phyloP scores from a whole-genome alignment of 2,329 filamentous ascomycete species.

The Pestalotiopsis fici region DNA sequence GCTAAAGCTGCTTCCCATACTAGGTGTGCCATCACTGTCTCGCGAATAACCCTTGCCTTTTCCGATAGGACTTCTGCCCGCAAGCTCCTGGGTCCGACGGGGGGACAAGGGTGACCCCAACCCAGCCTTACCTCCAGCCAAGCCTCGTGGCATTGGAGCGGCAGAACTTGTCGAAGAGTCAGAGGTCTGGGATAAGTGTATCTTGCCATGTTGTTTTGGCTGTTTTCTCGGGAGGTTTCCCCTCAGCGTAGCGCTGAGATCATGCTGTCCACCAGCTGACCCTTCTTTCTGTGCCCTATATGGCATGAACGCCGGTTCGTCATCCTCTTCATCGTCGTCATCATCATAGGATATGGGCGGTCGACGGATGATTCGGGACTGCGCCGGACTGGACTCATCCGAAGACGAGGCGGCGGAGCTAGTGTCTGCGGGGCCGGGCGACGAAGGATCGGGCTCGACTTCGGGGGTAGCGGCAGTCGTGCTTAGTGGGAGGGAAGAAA shows the following conservation, averaged over 20 bases:
- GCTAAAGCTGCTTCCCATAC: constrained; percentile 85
- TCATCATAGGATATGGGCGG: constrained; percentile 51
- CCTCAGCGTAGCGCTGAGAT: constrained; percentile 54
- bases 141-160: constrained; percentile 35
- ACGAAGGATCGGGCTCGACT: constrained; percentile 39
- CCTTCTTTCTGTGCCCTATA: constrained; percentile 34
- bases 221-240: constrained; percentile 39
- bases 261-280: constrained; percentile 32
- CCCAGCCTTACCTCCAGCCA: constrained; percentile 32
- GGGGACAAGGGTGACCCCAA: constrained; percentile 55
- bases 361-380: constrained; percentile 61
- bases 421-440: constrained; percentile 44
- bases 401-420: constrained; percentile 31
- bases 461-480: constrained; percentile 24
- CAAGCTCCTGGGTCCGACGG: constrained; percentile 59
- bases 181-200: constrained; percentile 55
- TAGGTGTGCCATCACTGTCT: constrained; percentile 74
- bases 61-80: constrained; percentile 52
- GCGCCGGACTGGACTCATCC: constrained; percentile 49
- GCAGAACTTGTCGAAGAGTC: constrained; percentile 64
- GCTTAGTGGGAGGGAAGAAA: constrained; percentile 47
- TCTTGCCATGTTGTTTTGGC: constrained; percentile 28
- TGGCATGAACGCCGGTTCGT: constrained; percentile 58
- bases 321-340: constrained; percentile 57
- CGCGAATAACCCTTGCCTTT: constrained; percentile 53